Conservation (phyloP, 2,329 filamentous ascomycete genomes). For the Westerdykella aurantiaca region DNA sequence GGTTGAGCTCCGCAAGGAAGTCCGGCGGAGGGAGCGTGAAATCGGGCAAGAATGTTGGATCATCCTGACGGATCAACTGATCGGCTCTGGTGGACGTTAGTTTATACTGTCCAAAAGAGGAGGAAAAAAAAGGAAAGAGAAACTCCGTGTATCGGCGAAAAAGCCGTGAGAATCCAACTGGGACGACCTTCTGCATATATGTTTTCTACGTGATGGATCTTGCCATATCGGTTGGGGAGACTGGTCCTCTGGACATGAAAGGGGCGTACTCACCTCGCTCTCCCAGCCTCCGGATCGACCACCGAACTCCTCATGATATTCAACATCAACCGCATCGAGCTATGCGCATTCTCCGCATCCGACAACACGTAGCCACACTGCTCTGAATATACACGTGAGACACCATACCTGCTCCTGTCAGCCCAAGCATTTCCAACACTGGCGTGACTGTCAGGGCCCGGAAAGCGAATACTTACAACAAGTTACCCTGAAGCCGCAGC, state of each 20-base stretch:
- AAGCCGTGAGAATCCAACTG: too few species aligned
- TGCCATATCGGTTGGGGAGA: neutral
- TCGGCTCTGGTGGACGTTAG: slow-evolving; percentile 53
- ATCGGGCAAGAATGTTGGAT: slow-evolving; percentile 71
- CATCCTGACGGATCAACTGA: slow-evolving; percentile 72
- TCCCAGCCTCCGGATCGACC: slow-evolving; percentile 65
- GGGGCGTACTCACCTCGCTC: slow-evolving; percentile 57
- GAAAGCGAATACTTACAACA: slow-evolving; percentile 54
- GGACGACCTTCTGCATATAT: too few species aligned
- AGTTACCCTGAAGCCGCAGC: slow-evolving; percentile 78
- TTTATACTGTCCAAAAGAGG: slow-evolving; percentile 3
- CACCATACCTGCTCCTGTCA: slow-evolving; percentile 48
- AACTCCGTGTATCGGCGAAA: too few species aligned
- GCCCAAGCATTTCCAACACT: neutral
- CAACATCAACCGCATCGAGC: slow-evolving; percentile 65
- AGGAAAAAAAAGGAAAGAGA: neutral
- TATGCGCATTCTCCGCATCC: slow-evolving; percentile 70
- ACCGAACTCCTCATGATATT: slow-evolving; percentile 53
- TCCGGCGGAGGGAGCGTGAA: slow-evolving; percentile 57
- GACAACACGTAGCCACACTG: slow-evolving; percentile 81
- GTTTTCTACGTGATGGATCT: neutral
- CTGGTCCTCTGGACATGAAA: neutral
- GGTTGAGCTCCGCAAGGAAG: slow-evolving; percentile 43
- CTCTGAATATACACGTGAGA: slow-evolving; percentile 78
- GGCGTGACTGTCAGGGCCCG: neutral